Evolutionary conservation across 1,284 basidiomycete species (phyloP), one percentile per base, ranked within the genome.

Genomic region (Athelia psychrophila): DNA sequence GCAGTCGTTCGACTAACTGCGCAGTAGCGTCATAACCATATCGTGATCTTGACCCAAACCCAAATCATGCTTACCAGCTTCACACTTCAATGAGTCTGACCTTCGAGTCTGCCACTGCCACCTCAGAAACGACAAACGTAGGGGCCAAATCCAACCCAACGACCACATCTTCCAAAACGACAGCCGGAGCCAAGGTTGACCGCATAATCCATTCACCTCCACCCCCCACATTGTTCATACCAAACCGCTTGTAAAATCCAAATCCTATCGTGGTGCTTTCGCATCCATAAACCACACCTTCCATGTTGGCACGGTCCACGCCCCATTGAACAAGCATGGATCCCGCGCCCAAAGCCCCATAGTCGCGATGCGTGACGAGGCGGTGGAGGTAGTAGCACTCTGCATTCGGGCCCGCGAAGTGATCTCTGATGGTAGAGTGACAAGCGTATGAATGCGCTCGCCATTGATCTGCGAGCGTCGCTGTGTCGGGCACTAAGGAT

Each of bases 261-360:
- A 23, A 46, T 23, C n/a, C 44, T 8, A 23, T 23, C 5, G 44
- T 27, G 9, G 44, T 46, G 24, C 44, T 46, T 20, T 46, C 44
- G 24, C 44, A 46, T 12, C 44, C 44, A 12, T n/a, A 46, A 16
- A 46, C 44, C 15, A 46, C 44, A 27, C 44, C 44, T 18, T 46
- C 44, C 25, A 23, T n/a, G 16, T 46, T 46, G 8, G 44, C 44
- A 20, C 44, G 44, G 44, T 46, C 44, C 24, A 46, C 44, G 24
- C 44, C 44, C 44, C 44, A 46, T 18, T 46, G 44, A 8, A 46
- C 44, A 20, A 46, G 44, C 44, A 46, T 46, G 15, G 44, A 24
- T 4, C 44, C 44, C 19, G 44, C 44, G 22, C 44, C 44, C 5
- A 27, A 20, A 20, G 4, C 10, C 38, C n/a, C 38, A 22, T 42